phyloP scores from a whole-genome alignment of 1,284 basidiomycete species.

The Cryptococcus depauperatus region DNA sequence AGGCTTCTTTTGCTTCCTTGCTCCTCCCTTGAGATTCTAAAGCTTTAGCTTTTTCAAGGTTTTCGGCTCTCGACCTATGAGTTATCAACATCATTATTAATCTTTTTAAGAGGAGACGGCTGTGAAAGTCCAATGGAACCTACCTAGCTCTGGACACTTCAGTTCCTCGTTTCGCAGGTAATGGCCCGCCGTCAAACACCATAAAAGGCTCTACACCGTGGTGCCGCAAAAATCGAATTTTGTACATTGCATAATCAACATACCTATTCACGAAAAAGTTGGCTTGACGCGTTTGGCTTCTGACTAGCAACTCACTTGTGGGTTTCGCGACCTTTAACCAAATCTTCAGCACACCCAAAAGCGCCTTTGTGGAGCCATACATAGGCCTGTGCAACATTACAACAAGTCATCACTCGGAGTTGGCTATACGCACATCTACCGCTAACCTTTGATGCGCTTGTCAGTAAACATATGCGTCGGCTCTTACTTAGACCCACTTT shows the following conservation, averaged over 20 bases:
- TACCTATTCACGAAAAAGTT: conserved; percentile 53
- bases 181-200: conserved; percentile 92
- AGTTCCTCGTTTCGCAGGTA: conserved; percentile 88
- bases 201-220: conserved; percentile 80
- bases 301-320: conserved; percentile 56
- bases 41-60: conserved; percentile 57
- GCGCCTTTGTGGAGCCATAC: conserved; percentile 97
- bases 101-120: neutral
- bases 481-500: conserved; percentile 50
- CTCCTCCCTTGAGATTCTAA: conserved; percentile 69
- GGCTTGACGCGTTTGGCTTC: conserved; percentile 1
- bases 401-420: neutral
- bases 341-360: conserved; percentile 81
- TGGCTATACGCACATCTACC: conserved; percentile 28
- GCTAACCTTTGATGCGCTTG: conserved; percentile 18
- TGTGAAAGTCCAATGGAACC: conserved; percentile 10
- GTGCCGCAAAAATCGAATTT: conserved; percentile 75
- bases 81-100: neutral
- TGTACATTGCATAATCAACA: conserved; percentile 92
- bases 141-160: conserved; percentile 67
- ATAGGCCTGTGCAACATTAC: conserved; percentile 57
- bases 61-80: conserved; percentile 45
- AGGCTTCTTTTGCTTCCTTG: conserved; percentile 74
- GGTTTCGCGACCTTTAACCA: conserved; percentile 76
- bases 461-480: neutral